These are phyloP conservation scores for Kockiozyma suomiensis DNA, from an alignment of 805 yeast genomes.

Conservation along the genomic window DNA sequence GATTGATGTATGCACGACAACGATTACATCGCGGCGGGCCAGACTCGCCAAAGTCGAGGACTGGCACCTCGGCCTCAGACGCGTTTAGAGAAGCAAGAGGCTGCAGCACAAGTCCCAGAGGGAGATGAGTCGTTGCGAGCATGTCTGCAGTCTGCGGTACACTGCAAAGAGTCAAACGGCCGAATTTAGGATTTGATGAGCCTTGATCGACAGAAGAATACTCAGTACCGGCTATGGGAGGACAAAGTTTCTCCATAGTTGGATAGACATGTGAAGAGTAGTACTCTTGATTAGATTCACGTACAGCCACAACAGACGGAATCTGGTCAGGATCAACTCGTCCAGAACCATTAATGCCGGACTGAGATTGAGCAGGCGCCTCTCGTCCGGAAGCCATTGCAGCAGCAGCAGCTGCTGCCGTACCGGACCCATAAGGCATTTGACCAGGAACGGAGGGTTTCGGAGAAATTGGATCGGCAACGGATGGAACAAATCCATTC, in stretches of 20 bases:
- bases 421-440: conserved; percentile 5
- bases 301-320: conserved; percentile 47
- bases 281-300: conserved; percentile 41
- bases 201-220: conserved; percentile 79
- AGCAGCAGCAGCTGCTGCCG: conserved; percentile 21
- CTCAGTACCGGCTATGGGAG: conserved; percentile 80
- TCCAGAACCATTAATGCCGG: conserved; percentile 5
- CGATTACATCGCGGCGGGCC: conserved; percentile 90
- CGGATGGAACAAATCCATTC: conserved; percentile 11
- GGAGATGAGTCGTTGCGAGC: conserved; percentile 69
- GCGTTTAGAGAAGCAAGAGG: conserved; percentile 74
- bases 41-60: conserved; percentile 58
- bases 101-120: conserved; percentile 75
- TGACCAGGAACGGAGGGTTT: conserved; percentile 7
- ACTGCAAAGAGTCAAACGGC: conserved; percentile 77
- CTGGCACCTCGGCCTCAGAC: conserved; percentile 57
- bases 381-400: conserved; percentile 15
- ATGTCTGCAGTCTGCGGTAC: conserved; percentile 75
- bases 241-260: conserved; percentile 75
- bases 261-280: conserved; percentile 53
- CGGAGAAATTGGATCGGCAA: neutral
- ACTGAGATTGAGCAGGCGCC: neutral
- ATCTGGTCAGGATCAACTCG: conserved; percentile 34
- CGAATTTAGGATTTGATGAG: conserved; percentile 75
- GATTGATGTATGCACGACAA: conserved; percentile 88